Percentiles rank a stretch among this genome's conserved stretches.
These are phyloP conservation scores for Fraxinus baroniana DNA, from an alignment of 305 asterid species.

Conservation along the genomic window DNA sequence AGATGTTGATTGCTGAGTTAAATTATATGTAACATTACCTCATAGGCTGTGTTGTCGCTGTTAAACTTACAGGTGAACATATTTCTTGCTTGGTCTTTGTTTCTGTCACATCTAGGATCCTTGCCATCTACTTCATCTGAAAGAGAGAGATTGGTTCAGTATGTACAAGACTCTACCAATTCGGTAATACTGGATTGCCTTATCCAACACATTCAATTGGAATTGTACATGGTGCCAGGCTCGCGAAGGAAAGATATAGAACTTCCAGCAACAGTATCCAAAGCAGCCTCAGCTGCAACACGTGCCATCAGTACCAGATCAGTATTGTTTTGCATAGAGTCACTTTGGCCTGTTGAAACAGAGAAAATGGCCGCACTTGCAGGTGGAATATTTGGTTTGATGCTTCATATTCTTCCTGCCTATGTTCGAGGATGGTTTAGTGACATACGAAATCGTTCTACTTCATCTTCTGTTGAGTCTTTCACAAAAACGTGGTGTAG, in stretches of 20 bases:
- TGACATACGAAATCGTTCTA: slow-evolving; percentile 85
- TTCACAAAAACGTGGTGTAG: slow-evolving; percentile 93
- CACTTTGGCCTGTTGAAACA: slow-evolving; percentile 77
- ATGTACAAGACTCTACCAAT: slow-evolving; percentile 71
- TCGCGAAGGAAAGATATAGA: slow-evolving; percentile 70
- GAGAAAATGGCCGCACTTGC: slow-evolving; percentile 77
- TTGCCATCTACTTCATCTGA: slow-evolving; percentile 75
- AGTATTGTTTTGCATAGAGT: slow-evolving; percentile 56
- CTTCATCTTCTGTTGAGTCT: slow-evolving; percentile 76
- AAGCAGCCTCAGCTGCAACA: slow-evolving; percentile 76
- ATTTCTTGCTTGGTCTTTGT: slow-evolving; percentile 83
- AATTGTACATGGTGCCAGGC: slow-evolving; percentile 52
- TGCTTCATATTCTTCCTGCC: slow-evolving; percentile 93
- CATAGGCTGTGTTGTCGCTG: slow-evolving; percentile 16
- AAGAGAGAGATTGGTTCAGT: slow-evolving; percentile 81
- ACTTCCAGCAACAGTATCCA: slow-evolving; percentile 56
- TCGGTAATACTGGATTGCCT: slow-evolving; percentile 78
- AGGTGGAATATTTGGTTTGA: slow-evolving; percentile 83
- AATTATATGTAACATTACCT: slow-evolving; percentile 9
- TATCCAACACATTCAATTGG: slow-evolving; percentile 85
- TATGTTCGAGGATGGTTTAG: slow-evolving; percentile 95
- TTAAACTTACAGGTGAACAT: slow-evolving; percentile 62
- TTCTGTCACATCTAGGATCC: slow-evolving; percentile 70
- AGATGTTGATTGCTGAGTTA: slow-evolving; percentile 15
- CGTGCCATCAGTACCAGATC: slow-evolving; percentile 69